Evolutionary conservation across 2,329 filamentous ascomycete genomes (phyloP), one percentile per base, ranked within the genome.

Genomic region (Zelopaecilomyces penicillatus): DNA sequence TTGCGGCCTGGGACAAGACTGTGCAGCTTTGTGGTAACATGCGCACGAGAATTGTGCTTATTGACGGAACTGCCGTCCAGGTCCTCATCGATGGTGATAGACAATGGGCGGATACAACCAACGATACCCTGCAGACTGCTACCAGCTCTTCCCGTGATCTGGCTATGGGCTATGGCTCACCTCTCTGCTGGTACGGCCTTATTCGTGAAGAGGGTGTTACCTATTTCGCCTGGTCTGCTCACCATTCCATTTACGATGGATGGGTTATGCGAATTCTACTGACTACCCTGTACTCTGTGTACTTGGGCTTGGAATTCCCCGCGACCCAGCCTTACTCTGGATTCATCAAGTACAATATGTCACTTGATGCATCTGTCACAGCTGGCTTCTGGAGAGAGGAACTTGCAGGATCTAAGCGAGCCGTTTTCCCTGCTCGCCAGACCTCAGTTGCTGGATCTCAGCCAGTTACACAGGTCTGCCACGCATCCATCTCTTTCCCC

Each of bases 251-350:
- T 7, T 47, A 44, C 12, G 45, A 47, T 41, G 45, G 45, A 3
- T 47, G 45, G 45, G 46, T 45, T 10, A 39, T 52, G 32, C 35
- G 41, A 5, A 43, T 46, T 9, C 5, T 46, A 27, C 8, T 46
- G 12, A 37, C 28, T 39, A 46, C 44, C 5, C 37, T 46, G 11
- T 43, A 39, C 11, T 35, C 12, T 1, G 30, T 37, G 3, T 46
- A 46, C 28, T 30, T 35, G 3, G 36, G 41, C 8, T 31, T n/a
- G 5, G 41, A 43, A 6, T 9, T 61, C 0, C 58, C 64, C 19
- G 54, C 61, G 5, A 37, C 38, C 33, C 30, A 42, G 27, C 44
- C 49, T 5, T 70, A 69, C 54, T 65, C 7, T 10, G 33, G 11
- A 11, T 39, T 47, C 10, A 30, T 47, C 30, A 42, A 30, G 12